A percentile compares a stretch with the other conserved stretches of the same genome.
phyloP scores from a whole-genome alignment of 768 basidiomycete genomes.

The Termitomyces sp. region DNA sequence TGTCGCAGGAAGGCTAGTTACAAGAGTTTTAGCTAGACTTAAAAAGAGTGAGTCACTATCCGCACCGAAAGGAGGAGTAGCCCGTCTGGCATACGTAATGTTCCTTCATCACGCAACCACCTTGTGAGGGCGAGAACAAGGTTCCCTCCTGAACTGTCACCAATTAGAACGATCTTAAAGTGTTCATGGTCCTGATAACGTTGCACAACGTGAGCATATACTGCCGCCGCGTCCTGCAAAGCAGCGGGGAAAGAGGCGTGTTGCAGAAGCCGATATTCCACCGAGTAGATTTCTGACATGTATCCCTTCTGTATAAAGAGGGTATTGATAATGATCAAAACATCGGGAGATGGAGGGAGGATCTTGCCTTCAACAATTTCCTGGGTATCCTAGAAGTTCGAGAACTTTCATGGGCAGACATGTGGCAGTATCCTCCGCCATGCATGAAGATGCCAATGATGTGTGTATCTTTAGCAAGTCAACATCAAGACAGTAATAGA shows the following conservation, averaged over 20 bases:
- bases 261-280: not conserved
- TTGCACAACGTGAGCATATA: not conserved
- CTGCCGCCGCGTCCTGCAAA: not conserved
- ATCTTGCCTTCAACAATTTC: constrained; percentile 31
- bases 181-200: not conserved
- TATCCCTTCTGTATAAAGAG: not conserved
- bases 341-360: not conserved
- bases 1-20: not conserved
- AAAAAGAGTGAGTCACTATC: too few species aligned
- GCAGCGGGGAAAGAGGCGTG: not conserved
- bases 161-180: not conserved
- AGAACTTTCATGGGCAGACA: constrained; percentile 47
- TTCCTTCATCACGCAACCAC: not conserved
- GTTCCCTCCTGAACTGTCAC: not conserved
- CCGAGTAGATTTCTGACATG: not conserved
- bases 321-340: not conserved
- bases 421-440: constrained; percentile 52
- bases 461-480: constrained; percentile 23
- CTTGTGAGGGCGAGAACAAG: not conserved
- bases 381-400: constrained; percentile 44
- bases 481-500: constrained; percentile 10
- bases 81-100: not conserved
- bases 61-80: not conserved
- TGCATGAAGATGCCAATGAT: constrained; percentile 47
- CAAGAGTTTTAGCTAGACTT: not conserved